Base-by-base conservation (phyloP, 139 green algal genomes). In the Diplosphaera chodatii region DNA sequence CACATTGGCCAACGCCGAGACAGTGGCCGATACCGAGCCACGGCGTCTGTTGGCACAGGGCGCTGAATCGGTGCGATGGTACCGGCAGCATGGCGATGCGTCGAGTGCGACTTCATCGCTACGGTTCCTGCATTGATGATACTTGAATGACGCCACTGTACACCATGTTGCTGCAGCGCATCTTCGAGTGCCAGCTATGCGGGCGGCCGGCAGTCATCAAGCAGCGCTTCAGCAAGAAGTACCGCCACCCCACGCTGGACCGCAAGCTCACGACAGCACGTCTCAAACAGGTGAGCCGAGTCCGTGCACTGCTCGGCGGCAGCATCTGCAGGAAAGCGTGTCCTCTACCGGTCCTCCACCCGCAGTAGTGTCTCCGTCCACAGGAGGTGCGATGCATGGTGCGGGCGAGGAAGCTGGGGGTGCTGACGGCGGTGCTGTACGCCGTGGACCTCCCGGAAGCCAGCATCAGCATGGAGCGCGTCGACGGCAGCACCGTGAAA, bases 161-260 rank as follows among this genome's bases (percentile, higher is more conserved):
- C n/a, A n/a, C n/a, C n/a, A 18, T 18, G 48, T 18, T 59, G 48
- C 18, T 18, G 80, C 78, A 90, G 85, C 71, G 80, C 8, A 82
- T 92, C 15, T 92, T 75, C 78, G 68, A 84, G 62, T 80, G 72
- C 16, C 31, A 25, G 1, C 89, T 90, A 37, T 55, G 89, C 25
- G 80, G 73, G 1, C 77, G 77, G 1, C 64, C 67, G 1, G 73
- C 73, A 55, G 87, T 97, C 29, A 48, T 93, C 1, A 97, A 97
- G 77, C 80, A 97, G 71, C 78, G 92, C 5, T 97, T 97, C 75
- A 83, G 63, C 63, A 97, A 97, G 66, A 78, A 80, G 65, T 97
- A 97, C 69, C 82, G 92, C 5, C 88, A 93, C 56, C 80, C 88
- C 0, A 59, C 67, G 2, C 74, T 97, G n/a, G 90, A 97, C 77